Conservation (phyloP, 2,329 filamentous ascomycete genomes). For the Elsinoe ampelina region DNA sequence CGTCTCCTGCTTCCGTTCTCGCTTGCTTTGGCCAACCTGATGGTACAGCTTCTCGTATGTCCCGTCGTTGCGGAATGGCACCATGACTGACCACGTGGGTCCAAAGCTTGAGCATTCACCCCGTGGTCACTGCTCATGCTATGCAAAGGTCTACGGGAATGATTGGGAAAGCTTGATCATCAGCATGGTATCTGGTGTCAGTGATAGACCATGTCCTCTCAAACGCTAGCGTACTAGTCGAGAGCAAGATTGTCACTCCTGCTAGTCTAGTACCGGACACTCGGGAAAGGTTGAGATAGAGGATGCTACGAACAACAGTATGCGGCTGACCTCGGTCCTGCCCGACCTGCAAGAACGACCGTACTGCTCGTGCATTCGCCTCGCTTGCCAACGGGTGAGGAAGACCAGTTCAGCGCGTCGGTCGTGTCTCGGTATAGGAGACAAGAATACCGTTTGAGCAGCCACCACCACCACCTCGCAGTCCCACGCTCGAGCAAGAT, state of each 20-base stretch:
- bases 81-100: slow-evolving; percentile 1
- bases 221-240: not conserved
- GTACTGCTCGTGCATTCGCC: not conserved
- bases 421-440: not conserved
- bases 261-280: not conserved
- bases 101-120: not conserved
- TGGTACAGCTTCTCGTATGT: not conserved
- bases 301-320: not conserved
- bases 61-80: not conserved
- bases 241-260: not conserved
- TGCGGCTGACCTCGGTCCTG: not conserved
- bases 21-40: not conserved
- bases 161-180: slow-evolving; percentile 11
- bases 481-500: not conserved
- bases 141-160: not conserved
- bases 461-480: not conserved
- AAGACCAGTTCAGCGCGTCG: not conserved
- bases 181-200: not conserved
- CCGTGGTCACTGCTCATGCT: not conserved
- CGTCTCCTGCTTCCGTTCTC: slow-evolving; percentile 8
- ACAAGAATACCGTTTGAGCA: not conserved
- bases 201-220: not conserved
- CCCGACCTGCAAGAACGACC: not conserved
- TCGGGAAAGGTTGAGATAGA: not conserved
- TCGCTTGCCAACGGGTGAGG: not conserved